These are phyloP conservation scores for Phytophthora ohioensis DNA, from an alignment of 352 stramenopile genomes.

Conservation along the genomic window DNA sequence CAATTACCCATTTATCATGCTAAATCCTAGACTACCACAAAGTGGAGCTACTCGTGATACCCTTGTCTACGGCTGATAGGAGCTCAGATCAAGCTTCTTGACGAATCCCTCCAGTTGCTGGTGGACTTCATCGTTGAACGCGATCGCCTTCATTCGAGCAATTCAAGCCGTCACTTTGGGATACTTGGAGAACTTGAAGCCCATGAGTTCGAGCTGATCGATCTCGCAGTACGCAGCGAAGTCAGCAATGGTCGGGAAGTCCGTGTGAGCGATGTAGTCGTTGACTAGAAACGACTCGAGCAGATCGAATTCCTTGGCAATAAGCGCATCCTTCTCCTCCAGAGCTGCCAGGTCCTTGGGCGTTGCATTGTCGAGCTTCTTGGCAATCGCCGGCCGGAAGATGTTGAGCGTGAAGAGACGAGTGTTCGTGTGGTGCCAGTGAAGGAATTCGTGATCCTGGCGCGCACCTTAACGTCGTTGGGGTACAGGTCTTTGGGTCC, in stretches of 20 bases:
- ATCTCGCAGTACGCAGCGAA: conserved; percentile 67
- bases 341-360: conserved; percentile 47
- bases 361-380: conserved; percentile 42
- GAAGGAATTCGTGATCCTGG: conserved; percentile 75
- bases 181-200: conserved; percentile 62
- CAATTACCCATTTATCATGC: background rate
- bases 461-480: conserved; percentile 47
- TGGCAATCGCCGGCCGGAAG: conserved; percentile 43
- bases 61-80: background rate
- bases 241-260: conserved; percentile 67
- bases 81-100: conserved; percentile 33
- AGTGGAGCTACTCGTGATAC: background rate
- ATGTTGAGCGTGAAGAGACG: conserved; percentile 62
- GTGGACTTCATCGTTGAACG: conserved; percentile 66
- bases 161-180: conserved; percentile 61
- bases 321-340: conserved; percentile 42
- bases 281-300: conserved; percentile 63
- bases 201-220: conserved; percentile 69
- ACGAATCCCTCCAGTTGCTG: conserved; percentile 37
- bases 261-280: conserved; percentile 56
- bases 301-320: conserved; percentile 45
- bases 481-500: conserved; percentile 55
- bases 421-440: conserved; percentile 76
- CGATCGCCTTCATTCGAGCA: conserved; percentile 60
- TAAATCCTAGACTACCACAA: background rate